These are phyloP conservation scores for Mucor plumbeus DNA, from an alignment of 371 early-diverging fungal genomes.

Conservation along the genomic window DNA sequence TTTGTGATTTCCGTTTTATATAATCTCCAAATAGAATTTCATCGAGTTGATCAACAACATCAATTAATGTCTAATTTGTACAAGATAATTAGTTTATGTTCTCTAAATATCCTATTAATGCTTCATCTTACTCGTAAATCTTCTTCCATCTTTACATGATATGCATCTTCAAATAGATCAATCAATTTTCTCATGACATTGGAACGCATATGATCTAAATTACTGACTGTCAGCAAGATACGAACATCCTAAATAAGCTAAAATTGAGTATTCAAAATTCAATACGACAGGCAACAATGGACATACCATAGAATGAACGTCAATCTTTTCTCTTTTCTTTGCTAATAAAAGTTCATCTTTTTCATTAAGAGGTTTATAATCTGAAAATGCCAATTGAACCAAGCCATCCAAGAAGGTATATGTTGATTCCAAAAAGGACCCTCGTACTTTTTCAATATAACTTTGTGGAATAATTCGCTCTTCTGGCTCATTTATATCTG, in stretches of 20 bases:
- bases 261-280: neutral
- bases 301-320: conserved; percentile 50
- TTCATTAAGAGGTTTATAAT: conserved; percentile 50
- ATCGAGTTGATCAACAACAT: conserved; percentile 75
- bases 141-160: conserved; percentile 63
- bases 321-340: conserved; percentile 47
- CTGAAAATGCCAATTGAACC: conserved; percentile 66
- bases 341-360: conserved; percentile 44
- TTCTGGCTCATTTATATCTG: conserved; percentile 32
- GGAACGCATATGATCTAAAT: conserved; percentile 72
- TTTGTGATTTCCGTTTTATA: conserved; percentile 73
- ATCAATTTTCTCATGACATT: conserved; percentile 77
- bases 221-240: conserved; percentile 80
- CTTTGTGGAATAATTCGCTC: conserved; percentile 31
- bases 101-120: neutral
- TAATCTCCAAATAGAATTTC: conserved; percentile 83
- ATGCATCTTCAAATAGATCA: conserved; percentile 71
- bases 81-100: neutral
- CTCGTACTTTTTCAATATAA: conserved; percentile 63
- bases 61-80: conserved; percentile 54
- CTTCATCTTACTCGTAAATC: conserved; percentile 64
- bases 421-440: conserved; percentile 66
- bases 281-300: neutral
- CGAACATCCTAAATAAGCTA: conserved; percentile 59
- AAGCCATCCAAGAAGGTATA: conserved; percentile 77